Percentiles rank a stretch among this genome's conserved stretches.
Evolutionary conservation across 164 flowering plant genomes (phyloP).

Genomic region (Kingdonia uniflora): DNA sequence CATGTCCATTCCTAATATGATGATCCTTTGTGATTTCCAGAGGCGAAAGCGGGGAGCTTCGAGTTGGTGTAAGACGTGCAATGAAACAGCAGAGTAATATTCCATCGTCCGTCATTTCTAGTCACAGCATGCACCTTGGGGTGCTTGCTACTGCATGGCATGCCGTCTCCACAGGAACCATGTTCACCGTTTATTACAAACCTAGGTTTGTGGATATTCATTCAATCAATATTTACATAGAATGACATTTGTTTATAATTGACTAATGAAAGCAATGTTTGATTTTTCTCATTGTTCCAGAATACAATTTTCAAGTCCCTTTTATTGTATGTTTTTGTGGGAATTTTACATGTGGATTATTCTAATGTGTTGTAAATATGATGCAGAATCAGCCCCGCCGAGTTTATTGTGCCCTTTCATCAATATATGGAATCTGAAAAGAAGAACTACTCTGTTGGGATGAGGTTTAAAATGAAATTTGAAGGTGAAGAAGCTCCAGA

Average conservation of each 20-base stretch:
- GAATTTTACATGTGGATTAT: neutral
- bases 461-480: conserved; percentile 81
- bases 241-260: too few relatives aligned
- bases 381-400: conserved; percentile 76
- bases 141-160: conserved; percentile 97
- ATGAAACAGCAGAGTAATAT: conserved; percentile 80
- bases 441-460: conserved; percentile 54
- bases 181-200: conserved; percentile 75
- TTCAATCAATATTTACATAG: too few relatives aligned
- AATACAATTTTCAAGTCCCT: too few relatives aligned
- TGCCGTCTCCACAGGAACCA: conserved; percentile 45
- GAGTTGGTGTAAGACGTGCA: conserved; percentile 93
- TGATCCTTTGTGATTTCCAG: conserved; percentile 10
- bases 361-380: neutral
- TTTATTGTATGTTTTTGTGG: neutral
- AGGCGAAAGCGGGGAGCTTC: conserved; percentile 80
- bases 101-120: conserved; percentile 46
- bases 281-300: too few relatives aligned
- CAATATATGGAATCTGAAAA: conserved; percentile 65
- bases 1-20: neutral
- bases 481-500: conserved; percentile 93
- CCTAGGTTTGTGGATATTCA: conserved; percentile 51
- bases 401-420: conserved; percentile 71
- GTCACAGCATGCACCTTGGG: conserved; percentile 41
- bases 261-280: too few relatives aligned